phyloP scores from a whole-genome alignment of 2,329 filamentous ascomycete genomes.

The Penicillium sp. region DNA sequence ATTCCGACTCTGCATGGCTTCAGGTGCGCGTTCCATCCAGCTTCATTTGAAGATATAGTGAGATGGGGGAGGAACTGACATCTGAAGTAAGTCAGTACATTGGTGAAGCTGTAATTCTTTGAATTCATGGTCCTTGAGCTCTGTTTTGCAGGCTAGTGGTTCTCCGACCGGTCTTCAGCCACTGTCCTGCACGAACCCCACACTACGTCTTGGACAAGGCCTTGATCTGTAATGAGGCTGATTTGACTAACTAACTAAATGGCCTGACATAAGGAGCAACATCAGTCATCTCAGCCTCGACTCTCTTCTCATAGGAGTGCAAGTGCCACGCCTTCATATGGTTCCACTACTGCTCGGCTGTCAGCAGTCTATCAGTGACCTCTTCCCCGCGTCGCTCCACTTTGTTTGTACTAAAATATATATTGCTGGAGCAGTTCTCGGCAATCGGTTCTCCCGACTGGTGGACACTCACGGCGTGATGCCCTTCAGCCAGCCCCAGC shows the following conservation, averaged over 20 bases:
- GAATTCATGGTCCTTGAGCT: neutral
- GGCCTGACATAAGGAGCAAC: neutral
- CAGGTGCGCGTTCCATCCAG: neutral
- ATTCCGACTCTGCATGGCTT: neutral
- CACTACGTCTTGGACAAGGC: neutral
- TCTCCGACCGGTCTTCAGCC: neutral
- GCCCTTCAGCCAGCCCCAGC: neutral
- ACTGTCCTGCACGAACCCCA: neutral
- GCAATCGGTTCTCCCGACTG: neutral
- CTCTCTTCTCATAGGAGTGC: neutral
- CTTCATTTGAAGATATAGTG: no score
- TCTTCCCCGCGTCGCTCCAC: slow-evolving; percentile 6
- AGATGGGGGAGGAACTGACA: neutral
- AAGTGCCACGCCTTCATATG: slow-evolving; percentile 9
- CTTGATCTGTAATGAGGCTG: neutral
- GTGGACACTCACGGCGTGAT: slow-evolving; percentile 1
- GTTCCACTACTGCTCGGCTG: slow-evolving; percentile 10
- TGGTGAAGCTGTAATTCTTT: neutral
- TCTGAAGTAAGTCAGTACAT: neutral
- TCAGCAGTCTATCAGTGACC: neutral
- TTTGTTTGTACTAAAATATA: neutral
- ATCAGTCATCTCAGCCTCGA: neutral
- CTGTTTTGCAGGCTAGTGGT: neutral
- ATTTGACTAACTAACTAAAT: neutral
- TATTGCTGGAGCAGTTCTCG: neutral